Percentiles rank a stretch among this genome's conserved stretches.
Conservation (phyloP, 164 flowering plant genomes). For the Cinnamomum chago region DNA sequence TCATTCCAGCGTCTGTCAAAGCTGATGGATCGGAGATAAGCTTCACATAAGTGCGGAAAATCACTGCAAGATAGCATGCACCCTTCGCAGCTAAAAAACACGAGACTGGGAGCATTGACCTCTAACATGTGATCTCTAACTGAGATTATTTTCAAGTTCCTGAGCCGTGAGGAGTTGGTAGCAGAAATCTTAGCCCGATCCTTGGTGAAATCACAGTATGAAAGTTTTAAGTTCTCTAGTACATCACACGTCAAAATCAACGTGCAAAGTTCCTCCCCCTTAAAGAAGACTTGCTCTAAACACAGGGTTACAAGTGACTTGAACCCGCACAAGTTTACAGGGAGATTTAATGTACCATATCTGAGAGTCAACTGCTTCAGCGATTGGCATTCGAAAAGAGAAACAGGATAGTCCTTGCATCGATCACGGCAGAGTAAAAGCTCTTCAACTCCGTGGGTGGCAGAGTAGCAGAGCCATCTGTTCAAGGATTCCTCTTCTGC, state of each 20-base stretch:
- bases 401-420: no score
- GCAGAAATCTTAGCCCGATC: not conserved
- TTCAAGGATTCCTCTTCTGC: not conserved
- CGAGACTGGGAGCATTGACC: not conserved
- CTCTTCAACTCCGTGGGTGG: not conserved
- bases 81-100: not conserved
- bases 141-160: not conserved
- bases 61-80: not conserved
- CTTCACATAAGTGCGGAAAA: not conserved
- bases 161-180: not conserved
- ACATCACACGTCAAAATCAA: not conserved
- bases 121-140: not conserved
- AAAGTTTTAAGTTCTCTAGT: not conserved
- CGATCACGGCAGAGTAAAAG: not conserved
- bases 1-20: no score
- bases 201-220: not conserved
- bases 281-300: no score
- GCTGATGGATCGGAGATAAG: not conserved
- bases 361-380: not conserved
- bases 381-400: not conserved
- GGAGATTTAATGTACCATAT: not conserved
- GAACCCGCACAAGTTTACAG: not conserved
- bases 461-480: not conserved
- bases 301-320: not conserved
- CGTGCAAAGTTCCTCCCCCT: not conserved